Evolutionary conservation across 768 basidiomycete genomes (phyloP), one percentile per base, ranked within the genome.

Genomic region (Heimioporus sp.): DNA sequence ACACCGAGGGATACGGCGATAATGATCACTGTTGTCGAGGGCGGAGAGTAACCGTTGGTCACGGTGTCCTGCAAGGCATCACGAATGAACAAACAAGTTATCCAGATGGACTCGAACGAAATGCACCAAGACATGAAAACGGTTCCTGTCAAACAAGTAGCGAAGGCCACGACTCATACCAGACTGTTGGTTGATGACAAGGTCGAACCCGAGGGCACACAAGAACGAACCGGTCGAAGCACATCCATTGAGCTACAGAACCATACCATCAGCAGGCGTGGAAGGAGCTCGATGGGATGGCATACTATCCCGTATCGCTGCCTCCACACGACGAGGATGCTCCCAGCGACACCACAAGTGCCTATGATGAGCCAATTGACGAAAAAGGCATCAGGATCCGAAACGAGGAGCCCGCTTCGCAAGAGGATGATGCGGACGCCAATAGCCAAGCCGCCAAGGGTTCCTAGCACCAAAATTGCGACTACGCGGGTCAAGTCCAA

Each of bases 91-190:
- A 31, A 35, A 16, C 5, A 35, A 11, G 40, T 21, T 32, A 21
- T 16, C 17, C 28, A 10, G 43, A 24, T n/a, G 5, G 46, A 49
- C 19, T 38, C 5, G 38, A 30, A 5, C 13, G 17, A 46, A 19
- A 69, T 80, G 51, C 54, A 86, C 83, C 52, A 75, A 69, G 46
- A 72, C 64, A 67, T 87, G 86, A 24, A 78, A 74, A 10, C 71
- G 60, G 57, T 87, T 87, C 40, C 80, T 72, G 60, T 87, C 86
- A 53, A 86, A 76, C 13, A 87, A 72, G 58, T 75, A 80, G 19
- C 86, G 76, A 30, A 87, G 72, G 3, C 85, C 86, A 19, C 77
- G 69, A 57, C 84, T 83, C 74, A 86, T 76, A 6, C 86, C 86
- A 6, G 69, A 66, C 59, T 87, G 85, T 56, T 76, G 71, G 53